Evolutionary conservation across 2,329 filamentous ascomycete genomes (phyloP), one percentile per base, ranked within the genome.

Genomic region (Ophiosphaerella narmari): DNA sequence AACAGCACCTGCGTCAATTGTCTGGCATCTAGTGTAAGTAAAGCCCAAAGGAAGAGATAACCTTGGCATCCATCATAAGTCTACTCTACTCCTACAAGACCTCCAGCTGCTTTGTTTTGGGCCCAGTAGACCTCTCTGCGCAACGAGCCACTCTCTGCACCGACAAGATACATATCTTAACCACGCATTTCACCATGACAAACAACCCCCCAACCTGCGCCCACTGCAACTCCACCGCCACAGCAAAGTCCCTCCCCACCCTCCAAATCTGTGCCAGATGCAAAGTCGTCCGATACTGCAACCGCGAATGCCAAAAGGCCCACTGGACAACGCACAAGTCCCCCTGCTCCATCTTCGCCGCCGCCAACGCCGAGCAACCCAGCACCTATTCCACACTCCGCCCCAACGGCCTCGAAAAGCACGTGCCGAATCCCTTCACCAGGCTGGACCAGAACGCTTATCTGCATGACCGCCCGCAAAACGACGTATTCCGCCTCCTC

Each of bases 271-370:
- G 72, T 46, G 54, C 58, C 4, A 58, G 59, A 46, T 75, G 71
- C 62, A 60, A 62, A 16, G 50, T 53, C 1, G 55, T 55, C 21
- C 39, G 21, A 14, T 74, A 74, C 59, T 75, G 72, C 45, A 51
- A 52, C 38, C 61, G 58, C 39, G 63, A 66, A 13, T 74, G 70
- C 48, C 69, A 74, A 43, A 68, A 63, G 24, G 54, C 60, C 16
- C 54, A 71, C 44, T 71, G 63, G 63, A 70, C 69, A 43, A 39
- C 18, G 2, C 69, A 75, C 63, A 72, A 74, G 54, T 68, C 67
- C 34, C 43, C 55, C 12, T 71, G 70, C 46, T 16, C 45, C 21
- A 32, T 26, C 13, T 43, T 37, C 14, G 46, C 44, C 14, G 31
- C 45, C 18, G 36, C 16, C 9, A 29, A 4, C 18, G 18, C 41